Conservation (phyloP, 169 alveolate species). For the Babesia caballi region DNA sequence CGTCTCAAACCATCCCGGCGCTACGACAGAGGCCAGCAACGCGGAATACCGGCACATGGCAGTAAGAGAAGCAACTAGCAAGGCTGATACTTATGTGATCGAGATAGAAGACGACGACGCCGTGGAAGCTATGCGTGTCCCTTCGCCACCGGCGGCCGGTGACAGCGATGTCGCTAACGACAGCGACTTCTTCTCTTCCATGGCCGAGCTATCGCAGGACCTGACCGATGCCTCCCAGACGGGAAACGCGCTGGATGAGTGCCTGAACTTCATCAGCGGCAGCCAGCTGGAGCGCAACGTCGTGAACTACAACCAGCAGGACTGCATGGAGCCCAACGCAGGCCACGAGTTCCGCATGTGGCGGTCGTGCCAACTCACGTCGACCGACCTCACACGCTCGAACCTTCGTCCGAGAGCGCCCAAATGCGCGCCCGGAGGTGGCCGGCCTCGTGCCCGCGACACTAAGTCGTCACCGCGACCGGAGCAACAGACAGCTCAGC, state of each 20-base stretch:
- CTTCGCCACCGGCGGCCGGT: neutral
- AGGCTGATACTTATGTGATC: slow-evolving; percentile 1
- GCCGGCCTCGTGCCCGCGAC: neutral
- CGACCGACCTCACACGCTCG: neutral
- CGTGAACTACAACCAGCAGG: slow-evolving; percentile 4
- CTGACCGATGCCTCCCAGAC: neutral
- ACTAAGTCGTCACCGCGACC: neutral
- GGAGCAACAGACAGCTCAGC: neutral
- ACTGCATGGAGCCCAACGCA: neutral
- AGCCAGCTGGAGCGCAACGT: slow-evolving; percentile 11
- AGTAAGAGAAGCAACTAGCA: too few relatives aligned
- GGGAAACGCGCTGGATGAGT: neutral
- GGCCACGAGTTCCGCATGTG: neutral
- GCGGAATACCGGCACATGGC: too few relatives aligned
- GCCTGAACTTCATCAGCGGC: neutral
- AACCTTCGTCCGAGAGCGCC: neutral
- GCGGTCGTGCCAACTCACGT: slow-evolving; percentile 10
- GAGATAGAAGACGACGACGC: slow-evolving; percentile 5
- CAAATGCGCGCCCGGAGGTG: neutral
- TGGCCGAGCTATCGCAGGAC: neutral
- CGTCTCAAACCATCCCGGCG: neutral
- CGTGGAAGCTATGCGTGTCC: neutral
- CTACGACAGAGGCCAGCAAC: neutral
- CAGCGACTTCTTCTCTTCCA: neutral
- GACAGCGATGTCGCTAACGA: neutral